Conservation (phyloP, 2,329 filamentous ascomycete genomes). For the Xylaria sp. region DNA sequence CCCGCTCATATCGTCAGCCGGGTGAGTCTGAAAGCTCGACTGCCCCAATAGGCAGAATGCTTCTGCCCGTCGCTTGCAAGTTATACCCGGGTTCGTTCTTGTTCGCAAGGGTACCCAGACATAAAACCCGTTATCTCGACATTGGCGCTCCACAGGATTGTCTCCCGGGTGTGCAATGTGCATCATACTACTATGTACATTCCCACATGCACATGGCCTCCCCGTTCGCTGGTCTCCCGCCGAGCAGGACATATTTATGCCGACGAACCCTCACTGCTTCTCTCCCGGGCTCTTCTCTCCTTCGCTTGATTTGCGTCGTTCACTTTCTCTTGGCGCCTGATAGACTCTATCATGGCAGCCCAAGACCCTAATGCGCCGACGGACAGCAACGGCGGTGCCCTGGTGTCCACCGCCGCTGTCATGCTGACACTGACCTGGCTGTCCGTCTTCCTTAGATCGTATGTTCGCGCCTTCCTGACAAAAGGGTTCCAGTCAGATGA, state of each 20-base stretch:
- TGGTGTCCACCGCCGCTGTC: slow-evolving; percentile 40
- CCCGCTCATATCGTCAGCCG: background rate
- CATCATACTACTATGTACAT: background rate
- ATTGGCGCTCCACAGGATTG: background rate
- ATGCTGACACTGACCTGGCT: slow-evolving; percentile 40
- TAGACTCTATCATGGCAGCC: slow-evolving; percentile 34
- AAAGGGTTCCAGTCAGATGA: slow-evolving; percentile 51
- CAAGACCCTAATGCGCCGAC: slow-evolving; percentile 37
- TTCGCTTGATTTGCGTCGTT: slow-evolving; percentile 15
- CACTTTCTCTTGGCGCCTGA: slow-evolving; percentile 23
- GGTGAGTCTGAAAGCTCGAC: background rate
- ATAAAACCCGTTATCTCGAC: background rate
- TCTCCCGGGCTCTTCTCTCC: slow-evolving; percentile 12
- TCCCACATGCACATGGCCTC: background rate
- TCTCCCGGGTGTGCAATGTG: too few relatives aligned
- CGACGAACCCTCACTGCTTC: slow-evolving; percentile 7
- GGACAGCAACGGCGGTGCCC: slow-evolving; percentile 36
- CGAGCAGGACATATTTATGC: slow-evolving; percentile 12
- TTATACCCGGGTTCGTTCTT: background rate
- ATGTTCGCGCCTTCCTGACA: slow-evolving; percentile 35
- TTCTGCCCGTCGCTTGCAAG: background rate
- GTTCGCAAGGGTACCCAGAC: background rate
- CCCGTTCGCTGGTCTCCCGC: slow-evolving; percentile 4
- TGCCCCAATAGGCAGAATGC: background rate
- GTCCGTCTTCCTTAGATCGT: slow-evolving; percentile 34